Base-by-base conservation (phyloP, 2,329 filamentous ascomycete species). In the Aotearoamyces nothofagi region DNA sequence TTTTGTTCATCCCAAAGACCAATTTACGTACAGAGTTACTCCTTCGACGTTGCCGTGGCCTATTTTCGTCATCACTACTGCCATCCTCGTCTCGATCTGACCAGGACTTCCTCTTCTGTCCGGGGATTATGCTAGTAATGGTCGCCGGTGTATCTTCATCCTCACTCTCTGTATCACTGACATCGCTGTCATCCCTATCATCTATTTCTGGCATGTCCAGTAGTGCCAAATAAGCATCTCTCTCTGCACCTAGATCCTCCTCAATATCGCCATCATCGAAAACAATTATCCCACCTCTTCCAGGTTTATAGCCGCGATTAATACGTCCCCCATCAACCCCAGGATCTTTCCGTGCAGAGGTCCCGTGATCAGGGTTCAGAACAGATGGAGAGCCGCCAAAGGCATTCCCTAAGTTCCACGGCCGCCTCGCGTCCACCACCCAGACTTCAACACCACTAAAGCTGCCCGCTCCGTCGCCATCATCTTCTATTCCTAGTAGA, bases 191-290 rank as follows among this genome's bases (percentile, higher is more conserved):
- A 4, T 67, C 71, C 26, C 70, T 58, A 29, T 70, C 63, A 8
- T 70, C 73, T 15, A 76, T 68, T 17, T 90, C 81, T 1, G 86
- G 87, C 84, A 98, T 96, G 37, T 84, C 78, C 25, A 82, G 62
- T 29, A 96, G 58, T n/a, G 78, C 77, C 39, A 80, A 69, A 47
- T 92, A 96, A 22, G 90, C 86, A 34, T 82, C 74, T 41, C 72
- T 68, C 53, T 96, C 84, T 1, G 58, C 58, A 9, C 53, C 55
- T 17, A 98, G 58, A 17, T 86, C 80, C 40, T 87, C 79, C 40
- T 87, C 79, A 28, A 98, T 86, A 50, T 98, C 90, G 2, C 87
- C 90, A 47, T 96, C 90, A 46, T 96, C 90, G 50, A 90, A 92
- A 2, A 94, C 84, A 35, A 98, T 70, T 23, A 98, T 79, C 0